These are phyloP conservation scores for Podospora pseudocomata DNA, from an alignment of 495 filamentous ascomycete species.

Conservation along the genomic window DNA sequence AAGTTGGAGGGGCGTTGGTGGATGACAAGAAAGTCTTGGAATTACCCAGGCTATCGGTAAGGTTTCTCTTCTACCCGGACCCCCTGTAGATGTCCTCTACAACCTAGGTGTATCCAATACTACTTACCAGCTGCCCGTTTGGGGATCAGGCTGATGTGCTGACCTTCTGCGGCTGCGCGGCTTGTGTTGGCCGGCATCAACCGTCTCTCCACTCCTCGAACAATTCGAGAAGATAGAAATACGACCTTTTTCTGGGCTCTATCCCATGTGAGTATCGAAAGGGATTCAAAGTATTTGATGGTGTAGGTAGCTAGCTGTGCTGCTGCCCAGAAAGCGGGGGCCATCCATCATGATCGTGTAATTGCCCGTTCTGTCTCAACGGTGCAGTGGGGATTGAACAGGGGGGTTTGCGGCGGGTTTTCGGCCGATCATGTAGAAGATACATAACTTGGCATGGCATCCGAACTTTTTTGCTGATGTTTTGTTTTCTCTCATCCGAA, in stretches of 20 bases:
- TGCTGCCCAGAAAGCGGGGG: too few species aligned
- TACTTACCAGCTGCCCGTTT: slow-evolving; percentile 6
- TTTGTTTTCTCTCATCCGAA: not conserved
- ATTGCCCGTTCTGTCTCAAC: slow-evolving; percentile 10
- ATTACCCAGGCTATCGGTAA: slow-evolving; percentile 10
- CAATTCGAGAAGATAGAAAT: not conserved
- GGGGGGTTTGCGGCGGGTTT: slow-evolving; percentile 5
- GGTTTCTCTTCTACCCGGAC: not conserved
- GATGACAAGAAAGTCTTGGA: not conserved
- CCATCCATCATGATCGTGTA: not conserved
- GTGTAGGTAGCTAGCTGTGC: not conserved
- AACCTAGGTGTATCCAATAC: not conserved
- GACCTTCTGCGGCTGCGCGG: not conserved
- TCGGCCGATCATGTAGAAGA: slow-evolving; percentile 5
- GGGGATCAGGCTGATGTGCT: not conserved
- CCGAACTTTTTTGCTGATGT: not conserved
- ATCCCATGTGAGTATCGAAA: too few species aligned
- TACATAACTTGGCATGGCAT: not conserved
- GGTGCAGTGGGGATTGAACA: not conserved
- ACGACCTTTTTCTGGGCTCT: not conserved
- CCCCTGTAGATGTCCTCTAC: not conserved
- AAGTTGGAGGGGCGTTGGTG: slow-evolving; percentile 7
- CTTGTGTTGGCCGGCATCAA: not conserved
- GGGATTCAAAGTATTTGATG: not conserved
- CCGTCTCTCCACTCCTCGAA: not conserved